Base-by-base conservation (phyloP, 805 yeast species). In the Schwanniomyces pseudopolymorphus region DNA sequence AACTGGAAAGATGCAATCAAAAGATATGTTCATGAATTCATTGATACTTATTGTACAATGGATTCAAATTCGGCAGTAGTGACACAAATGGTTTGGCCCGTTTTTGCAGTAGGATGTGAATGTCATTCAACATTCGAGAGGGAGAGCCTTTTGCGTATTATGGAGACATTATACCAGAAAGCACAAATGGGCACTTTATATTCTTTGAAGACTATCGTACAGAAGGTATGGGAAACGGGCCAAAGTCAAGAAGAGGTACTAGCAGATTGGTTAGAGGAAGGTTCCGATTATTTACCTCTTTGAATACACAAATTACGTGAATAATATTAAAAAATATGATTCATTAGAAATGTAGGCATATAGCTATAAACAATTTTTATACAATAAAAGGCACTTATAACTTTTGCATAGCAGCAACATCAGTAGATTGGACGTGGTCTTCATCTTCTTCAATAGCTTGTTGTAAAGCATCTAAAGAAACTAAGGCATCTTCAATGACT, bases 351-450 rank as follows among this genome's bases (percentile, higher is more conserved):
- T 20, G 25, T 36, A 36, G 40, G 24, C 28, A 38, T 22, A 24
- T 6, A 38, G 21, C 24, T 22, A 38, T 38, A 38, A 14, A 24
- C 40, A 9, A 9, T 38, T 38, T 38, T 16, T 38, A 38, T 38
- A 38, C 28, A 38, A 38, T 38, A 38, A 38, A 38, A 38, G 40
- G 31, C 40, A 51, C 79, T 84, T 89, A 92, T 78, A 92, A 82
- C 81, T 92, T 92, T 77, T 80, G 87, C 98, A 92, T 92, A 75
- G 99, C 99, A 76, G 96, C 96, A 74, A 94, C 74, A 76, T 94
- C 99, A 58, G 97, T 87, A 64, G 98, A 92, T 84, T 94, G 99
- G 68, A 94, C 97, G 80, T 90, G 95, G 80, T 94, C 99, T 83
- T 94, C 99, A 73, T 88, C 96, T 69, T 85, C 97, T 74, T 86